Conservation (phyloP, 2,329 filamentous ascomycete species). For the Gnomoniopsis smithogilvyi region DNA sequence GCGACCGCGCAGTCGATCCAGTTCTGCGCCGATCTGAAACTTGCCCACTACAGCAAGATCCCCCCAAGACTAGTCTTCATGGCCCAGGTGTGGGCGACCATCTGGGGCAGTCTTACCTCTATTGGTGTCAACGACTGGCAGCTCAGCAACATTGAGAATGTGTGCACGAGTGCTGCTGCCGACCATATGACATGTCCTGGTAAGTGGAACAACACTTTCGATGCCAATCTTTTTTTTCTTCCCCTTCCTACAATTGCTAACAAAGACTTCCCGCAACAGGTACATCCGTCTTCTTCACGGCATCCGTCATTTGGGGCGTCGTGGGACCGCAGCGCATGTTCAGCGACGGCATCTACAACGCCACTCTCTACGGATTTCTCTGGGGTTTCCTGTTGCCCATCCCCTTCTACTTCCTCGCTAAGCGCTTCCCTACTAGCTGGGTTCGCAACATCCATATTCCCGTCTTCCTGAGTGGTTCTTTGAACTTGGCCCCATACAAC, state of each 20-base stretch:
- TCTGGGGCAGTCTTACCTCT: constrained; percentile 50
- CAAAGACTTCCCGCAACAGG: constrained; percentile 20
- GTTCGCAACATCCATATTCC: constrained; percentile 46
- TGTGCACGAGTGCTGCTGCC: constrained; percentile 45
- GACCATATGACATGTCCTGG: constrained; percentile 48
- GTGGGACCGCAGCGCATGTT: constrained; percentile 50
- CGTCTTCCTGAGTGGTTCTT: constrained; percentile 43
- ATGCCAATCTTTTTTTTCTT: background rate
- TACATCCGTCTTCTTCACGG: constrained; percentile 55
- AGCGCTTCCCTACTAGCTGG: constrained; percentile 19
- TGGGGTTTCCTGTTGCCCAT: constrained; percentile 40
- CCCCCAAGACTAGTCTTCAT: constrained; percentile 57
- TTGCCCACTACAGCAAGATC: constrained; percentile 53
- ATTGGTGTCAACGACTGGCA: constrained; percentile 46
- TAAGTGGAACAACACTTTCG: background rate
- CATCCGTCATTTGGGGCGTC: constrained; percentile 53
- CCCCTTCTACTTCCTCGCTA: constrained; percentile 13
- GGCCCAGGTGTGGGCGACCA: constrained; percentile 56
- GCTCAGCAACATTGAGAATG: constrained; percentile 44
- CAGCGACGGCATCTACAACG: constrained; percentile 43
- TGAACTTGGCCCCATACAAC: constrained; percentile 48
- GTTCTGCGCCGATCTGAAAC: constrained; percentile 36
- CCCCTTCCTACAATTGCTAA: background rate
- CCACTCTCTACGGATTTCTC: constrained; percentile 47
- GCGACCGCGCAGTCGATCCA: constrained; percentile 47